Evolutionary conservation across 805 yeast species (phyloP).

Genomic region (Saccharomycopsis schoenii): DNA sequence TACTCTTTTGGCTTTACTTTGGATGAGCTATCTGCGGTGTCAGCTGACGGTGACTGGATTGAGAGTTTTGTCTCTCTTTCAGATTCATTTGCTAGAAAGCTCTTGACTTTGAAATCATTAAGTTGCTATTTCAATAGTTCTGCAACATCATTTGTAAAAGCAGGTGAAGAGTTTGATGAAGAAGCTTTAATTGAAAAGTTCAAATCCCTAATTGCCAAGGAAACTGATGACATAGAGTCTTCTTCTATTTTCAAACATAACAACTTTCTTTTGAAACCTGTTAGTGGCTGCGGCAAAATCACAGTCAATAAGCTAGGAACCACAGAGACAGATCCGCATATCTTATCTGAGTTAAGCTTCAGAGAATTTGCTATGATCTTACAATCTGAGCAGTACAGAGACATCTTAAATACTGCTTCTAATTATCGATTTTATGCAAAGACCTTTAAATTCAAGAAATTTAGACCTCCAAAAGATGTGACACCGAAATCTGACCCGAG

Average conservation of each 20-base stretch:
- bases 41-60: conserved; percentile 77
- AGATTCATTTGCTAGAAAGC: conserved; percentile 58
- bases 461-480: conserved; percentile 47
- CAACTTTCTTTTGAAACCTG: conserved; percentile 72
- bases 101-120: conserved; percentile 63
- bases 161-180: conserved; percentile 27
- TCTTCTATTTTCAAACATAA: conserved; percentile 20
- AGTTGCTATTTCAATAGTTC: conserved; percentile 82
- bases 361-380: conserved; percentile 84
- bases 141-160: conserved; percentile 36
- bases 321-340: conserved; percentile 57
- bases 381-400: conserved; percentile 78
- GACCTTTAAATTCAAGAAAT: conserved; percentile 62
- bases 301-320: conserved; percentile 73
- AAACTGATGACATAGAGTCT: conserved; percentile 18
- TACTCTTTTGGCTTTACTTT: conserved; percentile 77
- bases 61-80: conserved; percentile 76
- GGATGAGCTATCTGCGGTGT: conserved; percentile 81
- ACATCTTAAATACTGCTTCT: conserved; percentile 71
- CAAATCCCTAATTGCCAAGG: conserved; percentile 31
- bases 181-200: conserved; percentile 41
- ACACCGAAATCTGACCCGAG: conserved; percentile 48
- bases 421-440: conserved; percentile 68
- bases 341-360: conserved; percentile 65
- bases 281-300: conserved; percentile 77